A percentile compares a stretch with the other conserved stretches of the same genome.
These are phyloP conservation scores for Xylariaceae sp. DNA, from an alignment of 2,329 filamentous ascomycete genomes.

Conservation along the genomic window DNA sequence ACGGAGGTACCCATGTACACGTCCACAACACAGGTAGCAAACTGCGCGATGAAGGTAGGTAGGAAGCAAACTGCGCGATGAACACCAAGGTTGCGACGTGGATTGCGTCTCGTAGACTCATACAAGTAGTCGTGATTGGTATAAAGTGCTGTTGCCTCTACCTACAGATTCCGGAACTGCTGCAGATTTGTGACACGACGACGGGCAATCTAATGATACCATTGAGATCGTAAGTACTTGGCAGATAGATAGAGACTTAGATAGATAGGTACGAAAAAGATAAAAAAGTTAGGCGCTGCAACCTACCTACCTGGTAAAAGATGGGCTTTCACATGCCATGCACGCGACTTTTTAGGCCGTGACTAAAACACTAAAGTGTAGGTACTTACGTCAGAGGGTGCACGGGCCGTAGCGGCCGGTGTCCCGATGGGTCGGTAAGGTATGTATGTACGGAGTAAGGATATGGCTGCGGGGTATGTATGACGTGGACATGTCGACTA, in stretches of 20 bases:
- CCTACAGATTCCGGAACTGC: too few relatives aligned
- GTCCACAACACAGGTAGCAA: background rate
- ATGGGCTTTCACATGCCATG: constrained; percentile 6
- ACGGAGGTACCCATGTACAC: too few relatives aligned
- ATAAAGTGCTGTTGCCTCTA: too few relatives aligned
- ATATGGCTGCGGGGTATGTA: background rate
- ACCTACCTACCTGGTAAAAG: background rate
- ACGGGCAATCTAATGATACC: too few relatives aligned
- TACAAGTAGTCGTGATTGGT: too few relatives aligned
- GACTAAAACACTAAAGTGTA: background rate
- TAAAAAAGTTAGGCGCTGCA: background rate
- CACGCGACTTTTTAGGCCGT: too few relatives aligned
- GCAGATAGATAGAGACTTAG: background rate
- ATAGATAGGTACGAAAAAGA: too few relatives aligned
- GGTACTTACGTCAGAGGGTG: background rate
- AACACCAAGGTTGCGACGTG: background rate
- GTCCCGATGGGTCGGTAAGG: background rate
- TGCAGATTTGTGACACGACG: too few relatives aligned
- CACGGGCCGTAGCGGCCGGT: background rate
- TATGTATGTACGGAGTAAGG: background rate
- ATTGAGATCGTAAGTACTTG: too few relatives aligned
- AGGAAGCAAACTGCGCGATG: background rate
- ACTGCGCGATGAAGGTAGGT: background rate
- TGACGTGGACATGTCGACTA: background rate
- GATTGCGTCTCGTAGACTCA: too few relatives aligned